Conservation (phyloP, 768 basidiomycete genomes). For the Mycena galopus region DNA sequence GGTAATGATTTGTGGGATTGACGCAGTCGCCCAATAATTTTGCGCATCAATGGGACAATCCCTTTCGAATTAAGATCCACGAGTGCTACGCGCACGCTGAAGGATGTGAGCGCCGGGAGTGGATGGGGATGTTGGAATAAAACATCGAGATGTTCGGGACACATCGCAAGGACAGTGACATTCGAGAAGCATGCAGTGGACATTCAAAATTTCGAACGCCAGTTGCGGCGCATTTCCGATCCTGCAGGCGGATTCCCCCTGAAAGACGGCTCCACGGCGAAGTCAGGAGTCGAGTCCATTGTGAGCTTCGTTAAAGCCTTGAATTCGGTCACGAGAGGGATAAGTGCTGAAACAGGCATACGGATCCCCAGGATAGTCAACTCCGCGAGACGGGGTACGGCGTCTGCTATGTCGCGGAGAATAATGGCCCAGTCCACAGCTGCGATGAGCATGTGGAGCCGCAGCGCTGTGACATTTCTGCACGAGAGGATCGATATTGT, state of each 20-base stretch:
- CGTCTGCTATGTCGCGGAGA: slow-evolving; percentile 9
- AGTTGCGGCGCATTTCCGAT: neutral
- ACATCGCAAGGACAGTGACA: neutral
- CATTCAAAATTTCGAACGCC: neutral
- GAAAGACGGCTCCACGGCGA: neutral
- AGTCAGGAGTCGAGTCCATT: slow-evolving; percentile 7
- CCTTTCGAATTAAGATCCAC: neutral
- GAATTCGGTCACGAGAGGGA: neutral
- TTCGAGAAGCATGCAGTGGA: neutral
- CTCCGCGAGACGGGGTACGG: slow-evolving; percentile 8
- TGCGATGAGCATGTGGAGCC: slow-evolving; percentile 13
- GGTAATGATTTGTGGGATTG: neutral
- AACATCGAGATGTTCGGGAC: slow-evolving; percentile 5
- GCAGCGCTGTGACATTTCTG: slow-evolving; percentile 8
- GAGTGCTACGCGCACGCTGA: slow-evolving; percentile 4
- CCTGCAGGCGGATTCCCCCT: neutral
- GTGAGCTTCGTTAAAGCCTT: neutral
- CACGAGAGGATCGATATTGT: slow-evolving; percentile 9
- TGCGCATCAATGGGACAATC: neutral
- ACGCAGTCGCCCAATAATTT: neutral
- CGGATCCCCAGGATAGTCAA: slow-evolving; percentile 17
- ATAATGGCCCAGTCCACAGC: slow-evolving; percentile 14
- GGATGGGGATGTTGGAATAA: neutral
- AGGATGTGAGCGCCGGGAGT: neutral
- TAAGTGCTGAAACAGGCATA: neutral